Conservation (phyloP, 1,284 basidiomycete genomes). For the Polyporus tsugae region DNA sequence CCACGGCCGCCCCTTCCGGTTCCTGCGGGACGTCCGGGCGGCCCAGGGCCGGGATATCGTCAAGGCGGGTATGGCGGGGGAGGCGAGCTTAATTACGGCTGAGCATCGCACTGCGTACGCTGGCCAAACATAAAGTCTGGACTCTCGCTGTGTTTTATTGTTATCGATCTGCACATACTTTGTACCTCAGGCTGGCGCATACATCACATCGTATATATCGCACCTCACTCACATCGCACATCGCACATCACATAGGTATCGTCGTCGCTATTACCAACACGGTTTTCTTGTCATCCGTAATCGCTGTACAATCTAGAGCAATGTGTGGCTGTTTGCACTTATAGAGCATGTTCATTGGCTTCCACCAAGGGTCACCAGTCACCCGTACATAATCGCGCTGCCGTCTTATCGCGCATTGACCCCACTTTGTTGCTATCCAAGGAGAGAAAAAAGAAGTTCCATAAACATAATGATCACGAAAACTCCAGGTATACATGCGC, state of each 20-base stretch:
- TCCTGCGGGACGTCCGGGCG: conserved; percentile 33
- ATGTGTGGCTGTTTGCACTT: conserved; percentile 2
- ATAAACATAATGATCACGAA: conserved; percentile 8
- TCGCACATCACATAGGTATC: neutral
- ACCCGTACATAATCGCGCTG: neutral
- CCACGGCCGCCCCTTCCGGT: conserved; percentile 38
- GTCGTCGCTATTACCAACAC: conserved; percentile 7
- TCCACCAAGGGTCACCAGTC: neutral
- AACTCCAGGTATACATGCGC: conserved; percentile 20
- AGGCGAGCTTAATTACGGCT: conserved; percentile 45
- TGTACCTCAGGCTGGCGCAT: neutral
- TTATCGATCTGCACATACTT: conserved; percentile 19
- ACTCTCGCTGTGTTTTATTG: conserved; percentile 22
- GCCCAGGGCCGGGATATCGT: conserved; percentile 28
- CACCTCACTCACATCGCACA: conserved; percentile 11
- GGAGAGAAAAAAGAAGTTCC: neutral
- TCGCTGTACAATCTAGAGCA: conserved; percentile 14
- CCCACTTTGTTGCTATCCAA: neutral
- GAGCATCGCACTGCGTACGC: conserved; percentile 1
- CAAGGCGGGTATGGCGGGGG: conserved; percentile 31
- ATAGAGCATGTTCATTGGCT: neutral
- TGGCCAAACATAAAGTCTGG: neutral
- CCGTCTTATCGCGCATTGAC: too few species aligned
- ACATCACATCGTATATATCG: conserved; percentile 15
- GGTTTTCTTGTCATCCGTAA: conserved; percentile 4